Evolutionary conservation across 768 basidiomycete species (phyloP).

Genomic region (Trametes maxima): DNA sequence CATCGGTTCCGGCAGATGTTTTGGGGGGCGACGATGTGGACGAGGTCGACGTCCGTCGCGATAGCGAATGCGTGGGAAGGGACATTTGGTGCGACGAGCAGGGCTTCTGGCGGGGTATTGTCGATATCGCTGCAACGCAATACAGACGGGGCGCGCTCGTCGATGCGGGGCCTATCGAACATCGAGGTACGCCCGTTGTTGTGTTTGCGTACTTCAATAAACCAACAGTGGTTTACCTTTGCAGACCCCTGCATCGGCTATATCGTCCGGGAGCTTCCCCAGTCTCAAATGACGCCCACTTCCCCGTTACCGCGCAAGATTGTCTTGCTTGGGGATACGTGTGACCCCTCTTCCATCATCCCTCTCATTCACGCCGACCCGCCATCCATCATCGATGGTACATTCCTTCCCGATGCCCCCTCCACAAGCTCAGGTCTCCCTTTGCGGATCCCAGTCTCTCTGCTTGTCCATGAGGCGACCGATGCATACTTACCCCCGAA

Average conservation of each 20-base stretch:
- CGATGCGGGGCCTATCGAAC: conserved; percentile 74
- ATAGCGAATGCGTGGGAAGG: conserved; percentile 62
- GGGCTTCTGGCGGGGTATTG: conserved; percentile 69
- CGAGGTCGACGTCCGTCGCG: conserved; percentile 48
- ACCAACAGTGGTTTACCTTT: not conserved
- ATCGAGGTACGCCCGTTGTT: conserved; percentile 57
- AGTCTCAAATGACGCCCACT: conserved; percentile 8
- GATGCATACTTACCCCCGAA: conserved; percentile 66
- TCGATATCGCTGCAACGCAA: conserved; percentile 37
- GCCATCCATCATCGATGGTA: not conserved
- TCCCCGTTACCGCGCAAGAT: conserved; percentile 55
- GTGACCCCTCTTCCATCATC: conserved; percentile 59
- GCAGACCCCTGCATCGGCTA: conserved; percentile 82
- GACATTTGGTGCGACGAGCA: conserved; percentile 57
- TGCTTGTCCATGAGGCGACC: conserved; percentile 88
- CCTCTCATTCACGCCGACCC: conserved; percentile 42
- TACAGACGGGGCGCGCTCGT: conserved; percentile 43
- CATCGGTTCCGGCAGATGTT: conserved; percentile 50
- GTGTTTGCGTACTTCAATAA: not conserved
- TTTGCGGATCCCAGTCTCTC: conserved; percentile 37
- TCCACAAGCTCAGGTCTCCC: conserved; percentile 8
- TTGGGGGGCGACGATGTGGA: not conserved
- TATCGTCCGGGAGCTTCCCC: conserved; percentile 60
- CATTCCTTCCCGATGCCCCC: too few relatives aligned
- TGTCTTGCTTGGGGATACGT: conserved; percentile 79